Percentiles rank a stretch among this genome's conserved stretches.
phyloP scores from a whole-genome alignment of 2,329 filamentous ascomycete species.

The Paraphoma chrysanthemicola region DNA sequence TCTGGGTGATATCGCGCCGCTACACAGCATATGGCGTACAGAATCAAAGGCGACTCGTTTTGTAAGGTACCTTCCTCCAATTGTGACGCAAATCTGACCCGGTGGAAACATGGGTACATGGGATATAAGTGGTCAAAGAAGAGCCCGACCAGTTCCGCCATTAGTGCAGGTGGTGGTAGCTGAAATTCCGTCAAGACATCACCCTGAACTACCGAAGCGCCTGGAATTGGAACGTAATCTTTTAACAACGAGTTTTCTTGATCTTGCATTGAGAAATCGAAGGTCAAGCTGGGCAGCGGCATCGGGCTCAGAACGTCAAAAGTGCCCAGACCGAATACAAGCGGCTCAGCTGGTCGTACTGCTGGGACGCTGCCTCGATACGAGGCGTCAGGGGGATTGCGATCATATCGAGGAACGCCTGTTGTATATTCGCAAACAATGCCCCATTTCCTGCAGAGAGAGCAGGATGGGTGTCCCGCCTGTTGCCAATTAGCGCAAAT shows the following conservation, averaged over 20 bases:
- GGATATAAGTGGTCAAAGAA: slow-evolving; percentile 35
- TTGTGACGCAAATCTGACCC: slow-evolving; percentile 19
- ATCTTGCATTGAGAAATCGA: slow-evolving; percentile 8
- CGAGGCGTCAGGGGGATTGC: neutral
- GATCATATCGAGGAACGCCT: neutral
- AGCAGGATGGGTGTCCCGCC: slow-evolving; percentile 32
- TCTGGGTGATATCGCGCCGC: slow-evolving; percentile 32
- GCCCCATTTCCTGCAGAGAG: slow-evolving; percentile 32
- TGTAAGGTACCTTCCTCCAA: slow-evolving; percentile 22
- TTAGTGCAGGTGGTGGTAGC: slow-evolving; percentile 21
- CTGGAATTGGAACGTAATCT: neutral
- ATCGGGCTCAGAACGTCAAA: slow-evolving; percentile 6
- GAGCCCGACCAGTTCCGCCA: slow-evolving; percentile 28
- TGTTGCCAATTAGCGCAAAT: slow-evolving; percentile 15
- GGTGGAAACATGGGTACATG: slow-evolving; percentile 39
- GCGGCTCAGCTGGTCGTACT: neutral
- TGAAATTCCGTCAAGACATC: slow-evolving; percentile 10
- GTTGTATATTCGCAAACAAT: slow-evolving; percentile 29
- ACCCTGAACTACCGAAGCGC: slow-evolving; percentile 1
- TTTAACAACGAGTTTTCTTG: neutral
- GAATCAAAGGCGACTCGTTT: slow-evolving; percentile 24
- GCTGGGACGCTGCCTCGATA: neutral
- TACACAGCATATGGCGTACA: slow-evolving; percentile 38
- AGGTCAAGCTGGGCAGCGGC: slow-evolving; percentile 13
- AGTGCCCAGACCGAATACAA: neutral